Base-by-base conservation (phyloP, 2,329 filamentous ascomycete genomes). In the Lasiodiplodia sp. region DNA sequence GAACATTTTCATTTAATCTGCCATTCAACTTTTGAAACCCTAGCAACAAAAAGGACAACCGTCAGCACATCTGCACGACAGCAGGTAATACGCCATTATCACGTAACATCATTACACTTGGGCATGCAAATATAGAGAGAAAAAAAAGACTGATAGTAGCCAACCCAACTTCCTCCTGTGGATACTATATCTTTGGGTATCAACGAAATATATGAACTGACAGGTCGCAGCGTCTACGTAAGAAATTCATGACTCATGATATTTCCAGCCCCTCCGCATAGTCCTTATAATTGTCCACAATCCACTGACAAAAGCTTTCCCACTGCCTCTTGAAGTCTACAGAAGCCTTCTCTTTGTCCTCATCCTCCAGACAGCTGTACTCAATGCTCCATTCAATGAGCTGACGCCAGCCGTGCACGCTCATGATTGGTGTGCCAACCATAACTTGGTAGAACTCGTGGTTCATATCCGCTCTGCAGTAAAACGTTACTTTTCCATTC, bases 371-470 rank as follows among this genome's bases (percentile, higher is more conserved):
- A 67, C 82, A 83, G 69, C 80, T 82, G 71, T 83, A 82, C 38
- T 83, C 75, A 3, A 84, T 71, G 66, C 82, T 84, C 83, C 82
- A 84, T 40, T 78, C 72, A 2, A 79, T 82, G 0, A 84, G 79
- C 77, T 93, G 90, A 75, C 90, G 90, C 89, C 91, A 92, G 53
- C 91, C 91, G 71, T 87, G 87, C 0, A 94, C 78, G 21, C 84
- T 87, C 85, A 93, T 92, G 68, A 87, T 85, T 14, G 85, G 82
- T 55, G 88, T 88, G 58, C 91, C 91, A 8, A 91, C 85, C 83
- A 93, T 88, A 69, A 90, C 85, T 75, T 94, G 91, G 76, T 93
- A 93, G 75, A 93, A 93, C 74, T 94, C 91, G 72, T 93, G 90
- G 0, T 89, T 90, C 53, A 93, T 83, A 2, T 88, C 88, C 16